phyloP scores from a whole-genome alignment of 2,329 filamentous ascomycete species.

The Chaetomiaceae sp. region DNA sequence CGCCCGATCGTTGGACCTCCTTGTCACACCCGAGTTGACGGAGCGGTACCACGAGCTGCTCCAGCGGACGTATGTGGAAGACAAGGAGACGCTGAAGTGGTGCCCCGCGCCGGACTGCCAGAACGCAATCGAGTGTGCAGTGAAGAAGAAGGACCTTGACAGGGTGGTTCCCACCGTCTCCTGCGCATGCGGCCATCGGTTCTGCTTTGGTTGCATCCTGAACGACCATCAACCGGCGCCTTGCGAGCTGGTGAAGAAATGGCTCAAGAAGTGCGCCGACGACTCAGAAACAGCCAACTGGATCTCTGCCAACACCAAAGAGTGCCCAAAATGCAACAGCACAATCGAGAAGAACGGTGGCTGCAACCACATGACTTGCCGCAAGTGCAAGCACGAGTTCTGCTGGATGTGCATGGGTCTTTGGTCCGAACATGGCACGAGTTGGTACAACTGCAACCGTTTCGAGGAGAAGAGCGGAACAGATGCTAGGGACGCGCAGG shows the following conservation, averaged over 20 bases:
- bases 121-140: slow-evolving; percentile 81
- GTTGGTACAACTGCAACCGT: slow-evolving; percentile 99
- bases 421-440: slow-evolving; percentile 97
- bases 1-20: slow-evolving; percentile 75
- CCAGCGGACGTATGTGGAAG: slow-evolving; percentile 92
- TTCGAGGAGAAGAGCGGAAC: slow-evolving; percentile 93
- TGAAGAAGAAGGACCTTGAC: slow-evolving; percentile 83
- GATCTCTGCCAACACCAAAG: slow-evolving; percentile 98
- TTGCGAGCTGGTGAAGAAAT: slow-evolving; percentile 84
- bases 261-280: slow-evolving; percentile 97
- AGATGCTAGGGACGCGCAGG: slow-evolving; percentile 87
- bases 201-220: slow-evolving; percentile 92
- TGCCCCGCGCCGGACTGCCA: slow-evolving; percentile 96
- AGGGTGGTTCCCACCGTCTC: slow-evolving; percentile 84
- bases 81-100: slow-evolving; percentile 94
- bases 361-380: slow-evolving; percentile 96
- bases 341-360: slow-evolving; percentile 99
- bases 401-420: slow-evolving; percentile 99
- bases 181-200: slow-evolving; percentile 78
- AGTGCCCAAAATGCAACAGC: slow-evolving; percentile 91
- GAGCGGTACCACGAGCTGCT: slow-evolving; percentile 76
- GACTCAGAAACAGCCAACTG: slow-evolving; percentile 98
- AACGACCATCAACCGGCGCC: slow-evolving; percentile 91
- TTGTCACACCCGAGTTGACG: slow-evolving; percentile 55
- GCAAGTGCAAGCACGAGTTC: slow-evolving; percentile 94